phyloP scores from a whole-genome alignment of 495 filamentous ascomycete species.

The Endocarpon pusillum region DNA sequence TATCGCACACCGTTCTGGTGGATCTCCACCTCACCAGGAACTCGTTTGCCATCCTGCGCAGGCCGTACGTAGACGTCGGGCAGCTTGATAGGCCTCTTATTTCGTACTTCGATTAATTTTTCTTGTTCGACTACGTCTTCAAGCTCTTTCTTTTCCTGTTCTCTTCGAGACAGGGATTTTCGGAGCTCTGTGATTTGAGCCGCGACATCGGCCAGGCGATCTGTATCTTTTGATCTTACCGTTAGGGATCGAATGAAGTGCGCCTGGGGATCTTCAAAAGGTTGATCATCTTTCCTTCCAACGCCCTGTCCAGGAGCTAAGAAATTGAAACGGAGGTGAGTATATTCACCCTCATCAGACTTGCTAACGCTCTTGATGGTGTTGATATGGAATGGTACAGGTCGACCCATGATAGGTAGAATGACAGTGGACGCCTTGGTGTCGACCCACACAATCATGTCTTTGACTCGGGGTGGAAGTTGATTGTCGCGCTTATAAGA shows the following conservation, averaged over 20 bases:
- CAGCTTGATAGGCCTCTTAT: constrained; percentile 71
- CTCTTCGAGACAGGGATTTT: constrained; percentile 71
- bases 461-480: constrained; percentile 63
- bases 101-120: constrained; percentile 81
- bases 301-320: constrained; percentile 95
- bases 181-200: constrained; percentile 86
- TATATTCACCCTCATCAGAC: constrained; percentile 84
- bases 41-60: constrained; percentile 85
- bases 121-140: constrained; percentile 99
- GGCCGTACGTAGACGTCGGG: constrained; percentile 90
- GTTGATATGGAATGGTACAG: constrained; percentile 97
- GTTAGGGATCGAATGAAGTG: constrained; percentile 94
- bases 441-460: constrained; percentile 79
- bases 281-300: constrained; percentile 92
- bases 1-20: constrained; percentile 98
- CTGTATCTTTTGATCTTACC: constrained; percentile 74
- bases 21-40: constrained; percentile 88
- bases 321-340: constrained; percentile 92
- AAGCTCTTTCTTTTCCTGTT: constrained; percentile 98
- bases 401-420: constrained; percentile 90
- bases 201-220: constrained; percentile 74
- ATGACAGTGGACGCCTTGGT: constrained; percentile 77
- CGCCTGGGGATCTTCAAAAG: constrained; percentile 88
- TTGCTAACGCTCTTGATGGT: constrained; percentile 97
- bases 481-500: constrained; percentile 98